These are phyloP conservation scores for Pezizomycotina sp. DNA, from an alignment of 2,329 filamentous ascomycete species.

Conservation along the genomic window DNA sequence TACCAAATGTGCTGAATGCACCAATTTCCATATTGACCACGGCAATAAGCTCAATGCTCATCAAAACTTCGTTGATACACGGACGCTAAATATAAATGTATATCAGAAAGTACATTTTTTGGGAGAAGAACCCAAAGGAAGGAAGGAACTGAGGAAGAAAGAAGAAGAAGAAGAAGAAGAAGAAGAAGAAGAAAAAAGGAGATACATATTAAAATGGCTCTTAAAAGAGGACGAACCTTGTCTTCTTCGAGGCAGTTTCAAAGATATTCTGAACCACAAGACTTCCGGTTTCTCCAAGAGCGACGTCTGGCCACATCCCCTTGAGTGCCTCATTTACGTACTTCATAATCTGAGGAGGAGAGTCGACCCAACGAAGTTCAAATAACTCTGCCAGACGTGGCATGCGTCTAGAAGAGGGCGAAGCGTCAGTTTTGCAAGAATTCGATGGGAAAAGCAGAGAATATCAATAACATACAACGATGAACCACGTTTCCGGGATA, in stretches of 20 bases:
- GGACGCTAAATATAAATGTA: constrained; percentile 69
- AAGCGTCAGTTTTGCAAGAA: background rate
- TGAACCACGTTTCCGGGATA: constrained; percentile 98
- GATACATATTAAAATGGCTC: background rate
- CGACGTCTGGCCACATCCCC: constrained; percentile 98
- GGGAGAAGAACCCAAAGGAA: constrained; percentile 11
- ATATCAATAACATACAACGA: constrained; percentile 38
- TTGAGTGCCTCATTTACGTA: constrained; percentile 89
- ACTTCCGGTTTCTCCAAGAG: constrained; percentile 89
- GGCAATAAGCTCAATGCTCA: constrained; percentile 92
- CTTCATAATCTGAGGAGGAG: constrained; percentile 94
- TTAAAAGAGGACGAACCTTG: constrained; percentile 49
- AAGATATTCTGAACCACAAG: constrained; percentile 99
- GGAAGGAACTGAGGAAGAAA: background rate
- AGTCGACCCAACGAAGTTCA: constrained; percentile 86
- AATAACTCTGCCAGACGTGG: constrained; percentile 98
- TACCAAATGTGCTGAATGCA: constrained; percentile 93
- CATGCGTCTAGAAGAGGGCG: constrained; percentile 47
- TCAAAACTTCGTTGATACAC: constrained; percentile 89
- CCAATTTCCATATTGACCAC: constrained; percentile 98
- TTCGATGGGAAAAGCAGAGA: background rate
- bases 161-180: background rate
- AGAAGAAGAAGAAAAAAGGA: background rate
- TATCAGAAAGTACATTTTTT: constrained; percentile 18
- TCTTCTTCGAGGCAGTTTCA: constrained; percentile 98